A percentile compares a stretch with the other conserved stretches of the same genome.
Evolutionary conservation across 2,329 filamentous ascomycete species (phyloP).

Genomic region (Alternaria arbusti): DNA sequence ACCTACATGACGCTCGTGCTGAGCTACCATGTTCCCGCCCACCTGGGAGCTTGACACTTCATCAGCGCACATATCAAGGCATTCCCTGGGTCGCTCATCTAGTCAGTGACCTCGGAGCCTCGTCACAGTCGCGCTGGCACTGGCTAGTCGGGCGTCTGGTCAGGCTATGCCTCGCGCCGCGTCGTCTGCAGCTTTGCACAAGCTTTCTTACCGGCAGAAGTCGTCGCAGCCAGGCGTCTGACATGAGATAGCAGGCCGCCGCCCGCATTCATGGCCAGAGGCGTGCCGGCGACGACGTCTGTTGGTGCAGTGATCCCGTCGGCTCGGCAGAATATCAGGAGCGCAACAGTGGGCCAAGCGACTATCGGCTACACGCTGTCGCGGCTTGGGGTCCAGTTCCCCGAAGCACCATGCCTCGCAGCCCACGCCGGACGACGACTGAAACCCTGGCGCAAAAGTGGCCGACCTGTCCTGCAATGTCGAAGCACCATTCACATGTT

Average conservation of each 20-base stretch:
- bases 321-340: constrained; percentile 17
- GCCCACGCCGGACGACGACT: neutral
- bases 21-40: constrained; percentile 13
- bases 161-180: constrained; percentile 14
- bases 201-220: constrained; percentile 9
- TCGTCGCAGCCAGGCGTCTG: constrained; percentile 11
- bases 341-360: constrained; percentile 14
- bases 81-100: constrained; percentile 3
- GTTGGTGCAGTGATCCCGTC: constrained; percentile 22
- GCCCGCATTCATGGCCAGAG: neutral
- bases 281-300: constrained; percentile 13
- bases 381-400: constrained; percentile 21
- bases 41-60: constrained; percentile 17
- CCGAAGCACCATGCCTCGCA: constrained; percentile 11
- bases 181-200: neutral
- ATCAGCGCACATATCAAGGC: constrained; percentile 7
- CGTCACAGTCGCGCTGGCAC: neutral
- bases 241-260: constrained; percentile 15
- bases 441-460: constrained; percentile 12
- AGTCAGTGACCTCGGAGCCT: neutral
- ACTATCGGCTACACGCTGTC: constrained; percentile 15
- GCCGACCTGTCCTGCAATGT: neutral
- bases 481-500: neutral
- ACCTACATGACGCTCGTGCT: constrained; percentile 3
- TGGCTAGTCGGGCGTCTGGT: neutral